These are phyloP conservation scores for Middelhovenomyces tepae DNA, from an alignment of 805 yeast genomes.

Conservation along the genomic window DNA sequence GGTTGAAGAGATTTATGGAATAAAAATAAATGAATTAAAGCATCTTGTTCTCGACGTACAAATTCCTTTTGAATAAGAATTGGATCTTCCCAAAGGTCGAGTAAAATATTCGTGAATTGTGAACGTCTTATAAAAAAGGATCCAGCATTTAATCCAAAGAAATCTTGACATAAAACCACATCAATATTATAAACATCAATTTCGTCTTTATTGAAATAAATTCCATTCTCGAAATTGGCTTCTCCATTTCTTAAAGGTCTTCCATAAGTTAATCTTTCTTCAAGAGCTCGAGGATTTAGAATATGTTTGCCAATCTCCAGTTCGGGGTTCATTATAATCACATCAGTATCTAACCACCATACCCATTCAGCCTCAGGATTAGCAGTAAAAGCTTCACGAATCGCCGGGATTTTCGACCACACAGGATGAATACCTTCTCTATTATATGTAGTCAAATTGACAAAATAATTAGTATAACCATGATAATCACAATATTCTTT, in stretches of 20 bases:
- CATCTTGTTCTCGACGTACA: conserved; percentile 21
- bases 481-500: conserved; percentile 25
- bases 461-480: conserved; percentile 24
- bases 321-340: conserved; percentile 26
- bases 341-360: conserved; percentile 32
- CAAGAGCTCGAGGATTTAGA: conserved; percentile 21
- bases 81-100: conserved; percentile 26
- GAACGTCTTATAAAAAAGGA: conserved; percentile 24
- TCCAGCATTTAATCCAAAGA: conserved; percentile 25
- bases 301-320: conserved; percentile 23
- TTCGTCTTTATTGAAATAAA: conserved; percentile 8
- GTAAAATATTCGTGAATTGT: conserved; percentile 15
- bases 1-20: conserved; percentile 15
- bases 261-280: conserved; percentile 17
- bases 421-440: conserved; percentile 13
- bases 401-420: conserved; percentile 30
- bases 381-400: conserved; percentile 22
- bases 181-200: conserved; percentile 18
- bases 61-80: conserved; percentile 9
- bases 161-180: conserved; percentile 24
- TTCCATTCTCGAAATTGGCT: conserved; percentile 5
- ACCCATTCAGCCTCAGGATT: conserved; percentile 31
- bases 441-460: conserved; percentile 20
- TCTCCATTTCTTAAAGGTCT: conserved; percentile 16
- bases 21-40: conserved; percentile 14